Evolutionary conservation across 176 grass and related monocot species (phyloP).

Genomic region (Typha latifolia): DNA sequence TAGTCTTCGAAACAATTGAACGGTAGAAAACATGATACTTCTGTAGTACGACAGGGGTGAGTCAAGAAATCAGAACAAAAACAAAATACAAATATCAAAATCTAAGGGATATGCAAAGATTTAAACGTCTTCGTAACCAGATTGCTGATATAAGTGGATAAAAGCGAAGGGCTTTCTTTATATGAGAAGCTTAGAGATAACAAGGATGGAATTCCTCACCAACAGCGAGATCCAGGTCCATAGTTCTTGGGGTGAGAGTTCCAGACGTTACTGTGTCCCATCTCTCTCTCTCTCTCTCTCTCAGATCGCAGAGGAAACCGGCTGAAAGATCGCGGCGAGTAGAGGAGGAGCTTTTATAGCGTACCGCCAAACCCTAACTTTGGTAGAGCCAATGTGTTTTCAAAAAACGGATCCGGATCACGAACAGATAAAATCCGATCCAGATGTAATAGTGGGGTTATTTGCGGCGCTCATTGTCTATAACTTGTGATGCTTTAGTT

Average conservation of each 20-base stretch:
- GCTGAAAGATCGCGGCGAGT: conserved; percentile 1
- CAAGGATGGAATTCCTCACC: conserved; percentile 12
- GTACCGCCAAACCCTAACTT: conserved; percentile 14
- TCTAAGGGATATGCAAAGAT: no score
- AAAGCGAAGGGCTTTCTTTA: no score
- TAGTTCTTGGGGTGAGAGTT: conserved; percentile 42
- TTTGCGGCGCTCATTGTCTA: no score
- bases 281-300: neutral
- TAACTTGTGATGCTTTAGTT: no score
- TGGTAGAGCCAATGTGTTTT: neutral
- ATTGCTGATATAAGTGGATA: no score
- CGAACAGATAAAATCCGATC: neutral
- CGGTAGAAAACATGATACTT: no score
- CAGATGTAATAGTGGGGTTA: neutral
- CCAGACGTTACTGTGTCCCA: conserved; percentile 40
- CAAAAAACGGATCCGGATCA: neutral
- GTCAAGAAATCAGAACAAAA: no score
- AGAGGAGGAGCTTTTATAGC: conserved; percentile 8
- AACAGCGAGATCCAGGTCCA: conserved; percentile 29
- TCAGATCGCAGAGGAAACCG: conserved; percentile 2
- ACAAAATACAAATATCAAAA: no score
- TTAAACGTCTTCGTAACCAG: no score
- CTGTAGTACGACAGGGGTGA: no score
- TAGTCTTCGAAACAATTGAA: no score
- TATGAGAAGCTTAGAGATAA: neutral